Evolutionary conservation across 768 basidiomycete genomes (phyloP).

Genomic region (Neoboletus magnificus): DNA sequence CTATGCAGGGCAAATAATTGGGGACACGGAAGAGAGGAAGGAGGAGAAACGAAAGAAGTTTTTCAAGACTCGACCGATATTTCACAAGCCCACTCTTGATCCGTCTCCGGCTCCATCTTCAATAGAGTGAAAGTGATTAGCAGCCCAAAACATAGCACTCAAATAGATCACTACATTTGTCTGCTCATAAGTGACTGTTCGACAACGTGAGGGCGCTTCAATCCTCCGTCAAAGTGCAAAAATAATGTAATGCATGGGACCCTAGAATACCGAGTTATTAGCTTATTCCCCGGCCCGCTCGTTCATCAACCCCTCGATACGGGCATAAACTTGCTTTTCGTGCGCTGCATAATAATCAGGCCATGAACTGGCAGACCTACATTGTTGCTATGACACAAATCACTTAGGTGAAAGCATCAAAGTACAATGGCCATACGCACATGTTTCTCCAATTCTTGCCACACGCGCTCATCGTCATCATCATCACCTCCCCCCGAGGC

Average conservation of each 20-base stretch:
- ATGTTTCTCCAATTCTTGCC: slow-evolving; percentile 45
- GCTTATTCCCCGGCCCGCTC: slow-evolving; percentile 12
- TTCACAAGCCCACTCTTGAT: slow-evolving; percentile 26
- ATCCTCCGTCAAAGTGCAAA: slow-evolving; percentile 1
- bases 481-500: slow-evolving; percentile 48
- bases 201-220: neutral
- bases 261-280: neutral
- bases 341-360: slow-evolving; percentile 49
- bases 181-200: neutral
- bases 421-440: slow-evolving; percentile 31
- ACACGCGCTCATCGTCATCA: slow-evolving; percentile 47
- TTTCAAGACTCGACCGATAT: slow-evolving; percentile 68
- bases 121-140: slow-evolving; percentile 18
- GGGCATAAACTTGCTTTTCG: slow-evolving; percentile 38
- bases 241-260: neutral
- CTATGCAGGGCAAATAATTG: slow-evolving; percentile 64
- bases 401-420: neutral
- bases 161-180: slow-evolving; percentile 14
- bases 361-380: slow-evolving; percentile 45
- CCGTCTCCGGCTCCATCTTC: slow-evolving; percentile 13
- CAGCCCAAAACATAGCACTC: slow-evolving; percentile 3
- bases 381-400: slow-evolving; percentile 32
- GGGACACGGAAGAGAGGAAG: slow-evolving; percentile 41
- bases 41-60: slow-evolving; percentile 77
- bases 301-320: slow-evolving; percentile 36